Percentiles rank a stretch among this genome's conserved stretches.
Evolutionary conservation across 352 stramenopile species (phyloP).

Genomic region (Phytophthora rubi): DNA sequence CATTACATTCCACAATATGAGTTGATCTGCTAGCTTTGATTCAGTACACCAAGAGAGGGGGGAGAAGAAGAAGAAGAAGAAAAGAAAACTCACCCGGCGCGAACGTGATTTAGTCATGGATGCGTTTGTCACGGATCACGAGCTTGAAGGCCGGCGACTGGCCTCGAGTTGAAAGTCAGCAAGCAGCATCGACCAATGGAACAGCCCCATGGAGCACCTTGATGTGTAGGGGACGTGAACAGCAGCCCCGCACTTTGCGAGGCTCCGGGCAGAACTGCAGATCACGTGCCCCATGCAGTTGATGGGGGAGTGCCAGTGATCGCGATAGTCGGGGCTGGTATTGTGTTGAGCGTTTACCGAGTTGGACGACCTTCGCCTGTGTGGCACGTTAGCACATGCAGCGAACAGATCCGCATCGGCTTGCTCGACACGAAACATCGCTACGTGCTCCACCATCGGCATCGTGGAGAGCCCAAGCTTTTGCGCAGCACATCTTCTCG

Average conservation of each 20-base stretch:
- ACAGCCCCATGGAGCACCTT: conserved; percentile 77
- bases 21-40: no score
- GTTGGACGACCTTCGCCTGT: no score
- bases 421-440: no score
- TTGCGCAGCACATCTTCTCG: no score
- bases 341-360: no score
- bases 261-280: conserved; percentile 73
- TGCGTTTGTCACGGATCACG: conserved; percentile 85
- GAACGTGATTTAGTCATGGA: conserved; percentile 90
- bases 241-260: conserved; percentile 76
- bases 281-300: conserved; percentile 82
- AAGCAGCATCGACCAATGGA: conserved; percentile 62
- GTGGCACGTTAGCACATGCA: no score
- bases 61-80: background rate
- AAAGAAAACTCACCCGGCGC: conserved; percentile 45
- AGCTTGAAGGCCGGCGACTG: conserved; percentile 84
- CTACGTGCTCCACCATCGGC: no score
- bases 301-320: conserved; percentile 42
- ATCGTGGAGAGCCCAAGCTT: no score
- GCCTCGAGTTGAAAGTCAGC: conserved; percentile 80
- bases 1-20: background rate
- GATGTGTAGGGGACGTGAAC: conserved; percentile 87
- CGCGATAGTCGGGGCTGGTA: background rate
- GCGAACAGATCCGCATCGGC: no score
- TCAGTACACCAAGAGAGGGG: background rate